phyloP scores from a whole-genome alignment of 345 rosid species.

The Nasturtium officinale region DNA sequence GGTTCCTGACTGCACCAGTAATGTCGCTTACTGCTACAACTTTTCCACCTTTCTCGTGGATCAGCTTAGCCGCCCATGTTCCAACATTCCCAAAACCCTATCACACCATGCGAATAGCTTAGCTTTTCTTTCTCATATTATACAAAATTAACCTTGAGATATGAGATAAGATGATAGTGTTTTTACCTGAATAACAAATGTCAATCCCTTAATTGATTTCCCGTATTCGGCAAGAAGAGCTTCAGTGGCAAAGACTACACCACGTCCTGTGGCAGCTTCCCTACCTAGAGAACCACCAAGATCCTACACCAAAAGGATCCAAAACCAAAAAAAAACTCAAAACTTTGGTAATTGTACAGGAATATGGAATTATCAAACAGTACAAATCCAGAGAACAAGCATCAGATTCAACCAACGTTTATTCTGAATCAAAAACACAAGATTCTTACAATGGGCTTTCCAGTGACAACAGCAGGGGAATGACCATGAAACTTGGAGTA shows the following conservation, averaged over 20 bases:
- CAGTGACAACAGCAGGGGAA: conserved; percentile 94
- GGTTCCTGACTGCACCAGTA: conserved; percentile 86
- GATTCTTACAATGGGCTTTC: conserved; percentile 78
- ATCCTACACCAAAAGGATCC: conserved; percentile 57
- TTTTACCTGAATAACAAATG: conserved; percentile 86
- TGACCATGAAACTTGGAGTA: conserved; percentile 97
- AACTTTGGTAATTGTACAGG: conserved; percentile 20
- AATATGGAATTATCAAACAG: neutral
- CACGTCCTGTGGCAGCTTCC: conserved; percentile 98
- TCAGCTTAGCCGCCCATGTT: conserved; percentile 85
- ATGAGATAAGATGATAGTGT: neutral
- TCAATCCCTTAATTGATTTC: conserved; percentile 72
- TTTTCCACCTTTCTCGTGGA: conserved; percentile 92
- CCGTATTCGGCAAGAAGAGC: conserved; percentile 92
- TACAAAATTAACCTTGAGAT: neutral
- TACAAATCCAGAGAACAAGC: neutral
- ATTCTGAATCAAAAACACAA: neutral
- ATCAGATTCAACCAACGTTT: neutral
- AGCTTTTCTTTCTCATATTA: neutral
- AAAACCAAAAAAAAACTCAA: neutral
- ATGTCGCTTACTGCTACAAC: conserved; percentile 91
- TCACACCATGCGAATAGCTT: neutral
- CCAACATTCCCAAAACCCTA: conserved; percentile 99
- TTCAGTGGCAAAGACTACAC: conserved; percentile 85
- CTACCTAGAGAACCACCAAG: conserved; percentile 98